Conservation (phyloP, 2,329 filamentous ascomycete species). For the Neofusicoccum sp. region DNA sequence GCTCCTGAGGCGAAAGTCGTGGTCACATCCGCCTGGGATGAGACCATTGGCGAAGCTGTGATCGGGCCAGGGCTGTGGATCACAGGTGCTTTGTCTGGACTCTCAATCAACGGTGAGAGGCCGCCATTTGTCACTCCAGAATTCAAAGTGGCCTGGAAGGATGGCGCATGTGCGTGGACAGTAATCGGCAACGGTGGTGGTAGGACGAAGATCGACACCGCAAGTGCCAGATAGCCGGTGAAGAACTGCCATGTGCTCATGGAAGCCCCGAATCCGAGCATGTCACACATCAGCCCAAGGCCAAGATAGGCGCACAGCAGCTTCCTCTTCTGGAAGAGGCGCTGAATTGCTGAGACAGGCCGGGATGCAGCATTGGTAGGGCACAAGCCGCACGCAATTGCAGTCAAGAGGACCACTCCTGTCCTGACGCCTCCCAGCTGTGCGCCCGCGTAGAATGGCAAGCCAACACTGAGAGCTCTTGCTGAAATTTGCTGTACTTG, state of each 20-base stretch:
- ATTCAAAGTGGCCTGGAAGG: conserved; percentile 1
- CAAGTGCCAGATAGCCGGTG: conserved; percentile 49
- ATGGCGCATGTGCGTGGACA: not conserved
- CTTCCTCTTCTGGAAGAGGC: conserved; percentile 30
- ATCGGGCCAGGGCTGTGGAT: not conserved
- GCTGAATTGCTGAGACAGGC: conserved; percentile 29
- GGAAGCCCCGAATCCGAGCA: conserved; percentile 25
- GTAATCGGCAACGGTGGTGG: conserved; percentile 48
- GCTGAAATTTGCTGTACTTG: conserved; percentile 25
- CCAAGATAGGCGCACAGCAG: conserved; percentile 37
- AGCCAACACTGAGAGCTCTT: conserved; percentile 42
- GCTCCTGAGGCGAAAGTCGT: conserved; percentile 44
- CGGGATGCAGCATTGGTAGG: conserved; percentile 22
- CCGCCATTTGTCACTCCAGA: not conserved
- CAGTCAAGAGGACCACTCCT: conserved; percentile 51
- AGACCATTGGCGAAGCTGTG: conserved; percentile 31
- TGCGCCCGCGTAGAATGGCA: conserved; percentile 58
- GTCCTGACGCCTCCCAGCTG: conserved; percentile 55
- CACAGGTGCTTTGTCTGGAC: conserved; percentile 5
- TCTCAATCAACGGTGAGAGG: conserved; percentile 15
- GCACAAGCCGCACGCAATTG: conserved; percentile 45
- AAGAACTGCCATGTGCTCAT: conserved; percentile 27
- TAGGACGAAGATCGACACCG: conserved; percentile 46
- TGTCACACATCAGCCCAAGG: conserved; percentile 34
- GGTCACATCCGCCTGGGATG: conserved; percentile 39